Evolutionary conservation across 2,329 filamentous ascomycete species (phyloP).

Genomic region (Botryotinia calthae): DNA sequence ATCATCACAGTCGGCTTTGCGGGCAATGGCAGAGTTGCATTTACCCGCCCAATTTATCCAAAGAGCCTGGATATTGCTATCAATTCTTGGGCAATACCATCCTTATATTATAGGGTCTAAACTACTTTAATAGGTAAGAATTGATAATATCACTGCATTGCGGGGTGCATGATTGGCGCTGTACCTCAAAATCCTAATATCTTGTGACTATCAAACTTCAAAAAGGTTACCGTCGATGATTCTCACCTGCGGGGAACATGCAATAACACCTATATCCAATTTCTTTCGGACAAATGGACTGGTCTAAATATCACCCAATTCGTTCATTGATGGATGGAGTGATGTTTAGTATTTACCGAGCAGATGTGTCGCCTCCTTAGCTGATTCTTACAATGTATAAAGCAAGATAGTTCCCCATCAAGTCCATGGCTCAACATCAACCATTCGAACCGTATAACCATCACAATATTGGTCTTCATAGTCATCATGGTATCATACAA

Average conservation of each 20-base stretch:
- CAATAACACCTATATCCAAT: neutral
- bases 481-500: neutral
- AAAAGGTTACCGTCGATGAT: neutral
- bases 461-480: neutral
- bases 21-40: neutral
- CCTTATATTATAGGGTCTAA: neutral
- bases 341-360: neutral
- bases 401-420: neutral
- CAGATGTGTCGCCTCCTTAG: neutral
- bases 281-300: neutral
- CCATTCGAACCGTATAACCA: neutral
- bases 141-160: neutral
- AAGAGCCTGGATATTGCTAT: neutral
- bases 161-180: neutral
- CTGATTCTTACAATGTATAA: neutral
- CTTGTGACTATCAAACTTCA: neutral
- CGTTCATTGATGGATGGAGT: neutral
- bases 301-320: neutral
- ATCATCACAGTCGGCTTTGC: neutral
- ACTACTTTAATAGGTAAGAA: neutral
- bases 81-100: neutral
- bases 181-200: neutral
- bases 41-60: conserved; percentile 14
- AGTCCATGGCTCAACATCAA: neutral
- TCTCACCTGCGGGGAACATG: neutral